Conservation (phyloP, 2,329 filamentous ascomycete genomes). For the Hypocrella siamensis region DNA sequence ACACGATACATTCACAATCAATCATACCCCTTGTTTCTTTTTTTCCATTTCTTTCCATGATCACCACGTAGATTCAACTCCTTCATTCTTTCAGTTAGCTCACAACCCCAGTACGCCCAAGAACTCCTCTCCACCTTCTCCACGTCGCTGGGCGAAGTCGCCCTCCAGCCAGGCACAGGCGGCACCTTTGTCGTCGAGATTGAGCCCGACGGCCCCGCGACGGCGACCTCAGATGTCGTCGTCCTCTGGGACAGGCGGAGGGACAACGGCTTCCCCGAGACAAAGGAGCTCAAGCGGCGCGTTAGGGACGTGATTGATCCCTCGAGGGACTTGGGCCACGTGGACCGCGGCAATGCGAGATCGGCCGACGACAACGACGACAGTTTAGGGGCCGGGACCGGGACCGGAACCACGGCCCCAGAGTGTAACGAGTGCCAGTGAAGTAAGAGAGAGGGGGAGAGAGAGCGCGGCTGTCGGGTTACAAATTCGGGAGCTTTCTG, state of each 20-base stretch:
- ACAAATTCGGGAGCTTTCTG: no score
- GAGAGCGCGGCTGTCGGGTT: no score
- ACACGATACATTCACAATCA: no score
- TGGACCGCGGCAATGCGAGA: slow-evolving; percentile 38
- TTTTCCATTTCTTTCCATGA: no score
- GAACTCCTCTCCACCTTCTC: slow-evolving; percentile 90
- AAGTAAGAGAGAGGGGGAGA: no score
- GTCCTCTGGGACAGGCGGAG: slow-evolving; percentile 76
- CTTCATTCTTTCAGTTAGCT: no score
- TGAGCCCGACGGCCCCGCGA: slow-evolving; percentile 6
- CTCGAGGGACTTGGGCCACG: slow-evolving; percentile 62
- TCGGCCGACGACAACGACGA: not conserved
- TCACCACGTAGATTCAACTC: no score
- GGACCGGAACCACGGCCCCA: no score
- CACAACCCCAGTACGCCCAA: slow-evolving; percentile 57
- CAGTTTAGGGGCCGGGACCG: not conserved
- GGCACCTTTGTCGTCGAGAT: slow-evolving; percentile 70
- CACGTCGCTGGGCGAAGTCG: slow-evolving; percentile 69
- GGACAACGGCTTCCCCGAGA: slow-evolving; percentile 86
- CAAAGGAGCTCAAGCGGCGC: slow-evolving; percentile 75
- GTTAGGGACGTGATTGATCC: slow-evolving; percentile 76
- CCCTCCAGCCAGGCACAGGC: slow-evolving; percentile 71
- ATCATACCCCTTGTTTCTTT: no score
- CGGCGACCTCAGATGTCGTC: slow-evolving; percentile 12
- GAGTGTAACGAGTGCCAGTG: no score